phyloP scores from a whole-genome alignment of 495 filamentous ascomycete species.

The Jackrogersella multiformis region DNA sequence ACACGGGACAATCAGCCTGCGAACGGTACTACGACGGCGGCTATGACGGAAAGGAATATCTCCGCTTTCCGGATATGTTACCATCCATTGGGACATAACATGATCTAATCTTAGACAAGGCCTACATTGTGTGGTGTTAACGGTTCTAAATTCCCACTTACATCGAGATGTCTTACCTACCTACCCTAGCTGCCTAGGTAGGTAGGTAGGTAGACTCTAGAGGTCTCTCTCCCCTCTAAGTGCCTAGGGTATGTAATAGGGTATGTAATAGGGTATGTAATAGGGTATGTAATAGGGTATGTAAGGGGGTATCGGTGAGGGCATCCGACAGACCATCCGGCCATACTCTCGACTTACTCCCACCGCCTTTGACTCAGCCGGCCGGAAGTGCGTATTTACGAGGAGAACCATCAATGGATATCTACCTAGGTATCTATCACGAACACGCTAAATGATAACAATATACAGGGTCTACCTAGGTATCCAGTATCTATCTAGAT shows the following conservation, averaged over 20 bases:
- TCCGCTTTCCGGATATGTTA: conserved; percentile 29
- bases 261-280: too few species aligned
- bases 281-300: too few species aligned
- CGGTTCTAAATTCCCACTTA: too few species aligned
- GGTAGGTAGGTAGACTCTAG: not conserved
- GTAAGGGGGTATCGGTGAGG: not conserved
- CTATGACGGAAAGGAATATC: conserved; percentile 41
- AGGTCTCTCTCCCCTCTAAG: not conserved
- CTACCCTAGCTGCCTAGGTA: too few species aligned
- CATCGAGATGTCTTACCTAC: not conserved
- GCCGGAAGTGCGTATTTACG: too few species aligned
- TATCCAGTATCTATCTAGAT: too few species aligned
- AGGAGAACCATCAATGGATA: too few species aligned
- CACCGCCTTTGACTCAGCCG: not conserved
- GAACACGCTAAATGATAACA: too few species aligned
- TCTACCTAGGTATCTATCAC: not conserved
- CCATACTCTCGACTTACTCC: conserved; percentile 12
- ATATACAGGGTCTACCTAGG: too few species aligned
- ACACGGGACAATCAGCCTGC: conserved; percentile 39
- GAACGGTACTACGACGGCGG: conserved; percentile 37
- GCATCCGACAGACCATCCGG: not conserved
- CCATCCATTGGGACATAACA: not conserved
- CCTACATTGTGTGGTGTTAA: too few species aligned
- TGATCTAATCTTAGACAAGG: conserved; percentile 17
- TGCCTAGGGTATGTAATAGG: too few species aligned